A percentile compares a stretch with the other conserved stretches of the same genome.
Conservation (phyloP, 176 grass and related monocot species). For the Neostapfia colusana region DNA sequence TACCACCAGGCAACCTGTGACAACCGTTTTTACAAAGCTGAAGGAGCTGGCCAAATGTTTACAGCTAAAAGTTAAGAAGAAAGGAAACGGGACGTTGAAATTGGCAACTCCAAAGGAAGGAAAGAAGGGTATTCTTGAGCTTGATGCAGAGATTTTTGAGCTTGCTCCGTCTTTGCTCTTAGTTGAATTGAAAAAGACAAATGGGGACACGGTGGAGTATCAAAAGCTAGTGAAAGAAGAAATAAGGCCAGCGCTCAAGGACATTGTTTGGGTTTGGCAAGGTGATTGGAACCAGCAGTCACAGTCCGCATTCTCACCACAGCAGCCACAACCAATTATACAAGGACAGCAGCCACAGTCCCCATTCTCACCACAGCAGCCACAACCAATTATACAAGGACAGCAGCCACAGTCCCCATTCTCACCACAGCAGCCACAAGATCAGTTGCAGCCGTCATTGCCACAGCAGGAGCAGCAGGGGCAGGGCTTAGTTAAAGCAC, state of each 20-base stretch:
- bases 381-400: conserved; percentile 26
- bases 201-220: conserved; percentile 82
- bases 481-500: conserved; percentile 6
- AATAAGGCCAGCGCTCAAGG: conserved; percentile 74
- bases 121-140: conserved; percentile 75
- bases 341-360: conserved; percentile 31
- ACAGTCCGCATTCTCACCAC: conserved; percentile 6
- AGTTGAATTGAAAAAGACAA: conserved; percentile 80
- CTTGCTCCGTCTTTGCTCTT: conserved; percentile 70
- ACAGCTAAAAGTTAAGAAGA: conserved; percentile 74
- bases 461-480: conserved; percentile 30
- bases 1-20: conserved; percentile 62
- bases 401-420: conserved; percentile 25
- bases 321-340: background rate
- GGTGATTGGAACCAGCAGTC: conserved; percentile 46
- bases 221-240: conserved; percentile 75
- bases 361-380: background rate
- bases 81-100: conserved; percentile 69
- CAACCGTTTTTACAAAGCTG: conserved; percentile 59
- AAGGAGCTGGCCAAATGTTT: conserved; percentile 64
- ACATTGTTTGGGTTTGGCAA: conserved; percentile 96
- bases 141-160: conserved; percentile 82
- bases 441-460: background rate
- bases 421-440: background rate
- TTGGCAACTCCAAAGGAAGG: conserved; percentile 64